Percentiles rank a stretch among this genome's conserved stretches.
phyloP scores from a whole-genome alignment of 73 alveolate species.

The Durusdinium trenchii region DNA sequence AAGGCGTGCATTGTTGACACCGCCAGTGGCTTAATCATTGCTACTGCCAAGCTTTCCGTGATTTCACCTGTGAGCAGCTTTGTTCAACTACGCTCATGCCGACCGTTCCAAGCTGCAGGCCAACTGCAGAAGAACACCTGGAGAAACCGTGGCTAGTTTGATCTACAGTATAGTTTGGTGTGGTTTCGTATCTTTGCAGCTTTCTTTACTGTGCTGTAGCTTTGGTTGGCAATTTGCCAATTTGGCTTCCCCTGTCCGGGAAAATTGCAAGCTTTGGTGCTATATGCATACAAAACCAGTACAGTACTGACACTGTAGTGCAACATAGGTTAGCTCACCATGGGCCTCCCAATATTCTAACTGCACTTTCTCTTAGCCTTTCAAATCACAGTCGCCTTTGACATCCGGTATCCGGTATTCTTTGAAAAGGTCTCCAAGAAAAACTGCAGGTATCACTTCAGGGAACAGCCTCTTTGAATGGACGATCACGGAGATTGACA shows the following conservation, averaged over 20 bases:
- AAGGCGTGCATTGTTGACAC: not conserved
- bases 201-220: not conserved
- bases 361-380: no score
- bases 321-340: not conserved
- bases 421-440: not conserved
- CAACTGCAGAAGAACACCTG: not conserved
- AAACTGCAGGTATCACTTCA: not conserved
- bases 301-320: not conserved
- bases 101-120: not conserved
- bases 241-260: no score
- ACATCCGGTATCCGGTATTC: no score
- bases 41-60: not conserved
- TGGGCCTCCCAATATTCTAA: no score
- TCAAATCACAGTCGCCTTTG: no score
- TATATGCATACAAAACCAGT: no score
- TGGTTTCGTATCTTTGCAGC: not conserved
- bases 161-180: not conserved
- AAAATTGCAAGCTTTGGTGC: no score
- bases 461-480: not conserved
- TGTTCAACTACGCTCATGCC: not conserved
- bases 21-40: not conserved
- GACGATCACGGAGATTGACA: not conserved
- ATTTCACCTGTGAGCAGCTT: not conserved
- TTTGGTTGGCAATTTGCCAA: no score
- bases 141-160: not conserved